These are phyloP conservation scores for Tripterygium wilfordii DNA, from an alignment of 177 flowering plant species.

Conservation along the genomic window DNA sequence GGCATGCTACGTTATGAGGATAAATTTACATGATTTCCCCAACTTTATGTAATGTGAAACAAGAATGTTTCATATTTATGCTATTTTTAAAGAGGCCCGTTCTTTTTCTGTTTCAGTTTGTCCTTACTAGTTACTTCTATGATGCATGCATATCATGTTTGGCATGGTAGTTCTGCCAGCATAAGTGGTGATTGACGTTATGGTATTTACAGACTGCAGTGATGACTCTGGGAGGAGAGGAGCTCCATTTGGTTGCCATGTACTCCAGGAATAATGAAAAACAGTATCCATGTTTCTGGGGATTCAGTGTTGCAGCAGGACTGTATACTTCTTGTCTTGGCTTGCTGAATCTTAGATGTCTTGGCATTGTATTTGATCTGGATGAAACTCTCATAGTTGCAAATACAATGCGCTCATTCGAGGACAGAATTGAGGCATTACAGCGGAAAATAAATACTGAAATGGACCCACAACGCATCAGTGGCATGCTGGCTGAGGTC, in stretches of 20 bases:
- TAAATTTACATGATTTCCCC: no score
- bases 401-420: constrained; percentile 98
- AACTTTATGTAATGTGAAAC: no score
- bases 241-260: constrained; percentile 98
- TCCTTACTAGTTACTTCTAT: no score
- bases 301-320: constrained; percentile 58
- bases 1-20: no score
- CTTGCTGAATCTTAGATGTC: constrained; percentile 96
- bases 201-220: constrained; percentile 76
- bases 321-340: constrained; percentile 81
- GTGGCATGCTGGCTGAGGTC: constrained; percentile 83
- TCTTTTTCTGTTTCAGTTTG: no score
- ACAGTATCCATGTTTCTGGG: constrained; percentile 83
- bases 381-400: constrained; percentile 98
- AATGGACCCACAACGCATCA: constrained; percentile 66
- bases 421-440: constrained; percentile 91
- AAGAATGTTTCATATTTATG: no score
- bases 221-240: constrained; percentile 64
- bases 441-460: constrained; percentile 78
- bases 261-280: constrained; percentile 47
- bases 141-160: no score
- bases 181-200: background rate
- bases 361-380: constrained; percentile 97
- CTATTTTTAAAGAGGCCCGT: no score
- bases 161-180: no score